Conservation (phyloP, 345 rosid genomes). For the Citrus unshiu region DNA sequence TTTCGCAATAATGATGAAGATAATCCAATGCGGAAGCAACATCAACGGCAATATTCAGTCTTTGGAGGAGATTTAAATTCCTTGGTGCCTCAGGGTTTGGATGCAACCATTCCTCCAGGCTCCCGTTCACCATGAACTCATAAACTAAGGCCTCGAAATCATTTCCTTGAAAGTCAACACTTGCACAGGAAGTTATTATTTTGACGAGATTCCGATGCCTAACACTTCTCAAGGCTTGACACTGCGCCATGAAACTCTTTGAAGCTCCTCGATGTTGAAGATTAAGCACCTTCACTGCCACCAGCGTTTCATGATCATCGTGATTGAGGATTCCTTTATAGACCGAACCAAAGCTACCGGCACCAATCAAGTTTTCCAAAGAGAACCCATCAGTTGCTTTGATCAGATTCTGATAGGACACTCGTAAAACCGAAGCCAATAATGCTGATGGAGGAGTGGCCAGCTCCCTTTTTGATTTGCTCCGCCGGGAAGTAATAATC, state of each 20-base stretch:
- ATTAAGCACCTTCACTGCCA: constrained; percentile 3
- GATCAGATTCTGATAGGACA: constrained; percentile 22
- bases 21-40: constrained; percentile 17
- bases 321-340: constrained; percentile 20
- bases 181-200: constrained; percentile 24
- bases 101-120: constrained; percentile 17
- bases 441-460: not conserved
- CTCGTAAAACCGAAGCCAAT: not conserved
- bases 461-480: constrained; percentile 1
- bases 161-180: constrained; percentile 16
- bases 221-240: constrained; percentile 19
- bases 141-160: constrained; percentile 34
- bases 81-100: not conserved
- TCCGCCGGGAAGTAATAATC: not conserved
- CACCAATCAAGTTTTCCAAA: constrained; percentile 17
- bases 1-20: constrained; percentile 16
- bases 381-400: constrained; percentile 24
- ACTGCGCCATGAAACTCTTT: constrained; percentile 26
- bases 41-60: not conserved
- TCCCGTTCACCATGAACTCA: constrained; percentile 15
- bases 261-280: constrained; percentile 15
- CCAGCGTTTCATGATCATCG: not conserved
- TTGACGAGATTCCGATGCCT: constrained; percentile 32
- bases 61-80: not conserved
- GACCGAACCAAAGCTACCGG: constrained; percentile 25